phyloP scores from a whole-genome alignment of 1,139 yeast genomes.

The Zygosaccharomyces sapae region DNA sequence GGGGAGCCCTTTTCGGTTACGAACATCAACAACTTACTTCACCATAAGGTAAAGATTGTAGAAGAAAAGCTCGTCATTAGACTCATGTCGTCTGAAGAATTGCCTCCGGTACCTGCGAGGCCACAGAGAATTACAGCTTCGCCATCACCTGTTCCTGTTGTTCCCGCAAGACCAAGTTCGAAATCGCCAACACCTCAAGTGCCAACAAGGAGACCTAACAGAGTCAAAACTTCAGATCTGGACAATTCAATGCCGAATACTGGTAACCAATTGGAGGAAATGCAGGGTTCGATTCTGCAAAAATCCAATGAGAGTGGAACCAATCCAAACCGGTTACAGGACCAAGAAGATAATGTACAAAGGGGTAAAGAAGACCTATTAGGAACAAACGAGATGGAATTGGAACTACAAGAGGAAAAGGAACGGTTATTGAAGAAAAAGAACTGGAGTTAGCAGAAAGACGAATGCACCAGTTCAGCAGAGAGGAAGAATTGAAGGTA shows the following conservation, averaged over 20 bases:
- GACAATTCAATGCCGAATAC: conserved; percentile 20
- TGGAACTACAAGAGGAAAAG: conserved; percentile 1
- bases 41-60: neutral
- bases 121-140: conserved; percentile 9
- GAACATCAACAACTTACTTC: neutral
- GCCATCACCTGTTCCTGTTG: too few species aligned
- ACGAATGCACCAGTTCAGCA: neutral
- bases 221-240: conserved; percentile 22
- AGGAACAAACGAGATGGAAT: neutral
- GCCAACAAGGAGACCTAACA: conserved; percentile 18
- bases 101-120: conserved; percentile 20
- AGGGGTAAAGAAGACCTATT: conserved; percentile 2
- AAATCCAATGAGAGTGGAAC: conserved; percentile 4
- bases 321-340: conserved; percentile 1
- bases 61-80: neutral
- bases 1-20: conserved; percentile 2
- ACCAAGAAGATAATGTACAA: conserved; percentile 1
- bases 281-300: conserved; percentile 17
- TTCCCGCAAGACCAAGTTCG: too few species aligned
- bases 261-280: conserved; percentile 22
- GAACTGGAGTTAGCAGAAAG: neutral
- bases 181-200: conserved; percentile 16
- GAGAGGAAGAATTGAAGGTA: conserved; percentile 1
- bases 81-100: conserved; percentile 15
- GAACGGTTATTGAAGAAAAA: neutral